Evolutionary conservation across 202 grass and related monocot genomes (phyloP).

Genomic region (Digitaria exilis): DNA sequence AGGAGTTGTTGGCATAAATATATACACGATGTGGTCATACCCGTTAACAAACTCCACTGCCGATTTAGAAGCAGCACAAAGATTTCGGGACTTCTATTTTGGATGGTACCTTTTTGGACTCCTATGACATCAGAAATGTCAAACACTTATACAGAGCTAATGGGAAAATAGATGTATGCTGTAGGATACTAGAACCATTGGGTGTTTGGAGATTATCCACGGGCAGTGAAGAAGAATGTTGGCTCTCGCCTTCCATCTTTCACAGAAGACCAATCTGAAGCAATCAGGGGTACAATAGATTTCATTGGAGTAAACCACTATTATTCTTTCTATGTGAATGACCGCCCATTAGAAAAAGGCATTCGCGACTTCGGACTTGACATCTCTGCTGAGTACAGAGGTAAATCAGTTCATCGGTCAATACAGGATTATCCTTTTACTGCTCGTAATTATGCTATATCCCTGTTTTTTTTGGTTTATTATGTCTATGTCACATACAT

Average conservation of each 20-base stretch:
- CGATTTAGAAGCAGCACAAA: conserved; percentile 55
- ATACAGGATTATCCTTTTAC: conserved; percentile 3
- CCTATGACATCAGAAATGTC: neutral
- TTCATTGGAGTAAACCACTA: conserved; percentile 90
- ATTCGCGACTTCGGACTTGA: conserved; percentile 50
- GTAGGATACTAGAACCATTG: conserved; percentile 72
- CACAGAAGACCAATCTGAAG: conserved; percentile 56
- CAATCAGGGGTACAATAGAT: conserved; percentile 59
- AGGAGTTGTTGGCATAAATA: conserved; percentile 63
- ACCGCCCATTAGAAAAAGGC: conserved; percentile 39
- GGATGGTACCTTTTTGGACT: conserved; percentile 65
- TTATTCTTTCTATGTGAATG: conserved; percentile 60
- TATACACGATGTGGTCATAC: conserved; percentile 66
- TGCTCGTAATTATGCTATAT: neutral
- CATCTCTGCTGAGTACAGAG: conserved; percentile 27
- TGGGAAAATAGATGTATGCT: neutral
- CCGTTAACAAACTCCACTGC: conserved; percentile 59
- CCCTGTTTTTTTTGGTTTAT: neutral
- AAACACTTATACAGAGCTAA: conserved; percentile 25
- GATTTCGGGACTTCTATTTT: conserved; percentile 57
- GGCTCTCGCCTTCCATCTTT: conserved; percentile 74
- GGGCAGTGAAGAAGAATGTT: conserved; percentile 61
- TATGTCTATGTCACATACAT: neutral
- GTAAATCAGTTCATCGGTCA: conserved; percentile 26
- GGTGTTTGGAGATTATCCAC: conserved; percentile 71